These are phyloP conservation scores for Pseudoscleropodium purum DNA, from an alignment of 225 moss, liverwort and hornwort genomes.

Conservation along the genomic window DNA sequence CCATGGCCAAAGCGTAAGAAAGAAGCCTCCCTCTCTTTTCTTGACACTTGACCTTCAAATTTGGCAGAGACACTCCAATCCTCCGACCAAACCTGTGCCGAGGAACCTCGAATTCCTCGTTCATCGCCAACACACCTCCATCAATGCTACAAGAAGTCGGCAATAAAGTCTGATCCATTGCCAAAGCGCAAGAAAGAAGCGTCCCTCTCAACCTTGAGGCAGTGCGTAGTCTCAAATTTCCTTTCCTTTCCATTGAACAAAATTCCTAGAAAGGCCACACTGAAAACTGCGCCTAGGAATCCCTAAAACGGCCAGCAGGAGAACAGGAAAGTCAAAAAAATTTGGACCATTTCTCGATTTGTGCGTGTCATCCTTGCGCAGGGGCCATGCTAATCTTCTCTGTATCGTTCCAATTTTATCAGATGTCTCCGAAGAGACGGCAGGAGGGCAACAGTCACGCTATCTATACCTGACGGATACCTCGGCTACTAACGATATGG, in stretches of 20 bases:
- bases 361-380: slow-evolving; percentile 33
- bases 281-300: background rate
- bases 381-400: slow-evolving; percentile 66
- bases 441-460: fast-evolving
- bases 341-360: slow-evolving; percentile 84
- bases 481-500: background rate
- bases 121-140: background rate
- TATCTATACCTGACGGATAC: fast-evolving
- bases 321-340: background rate
- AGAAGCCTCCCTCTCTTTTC: background rate
- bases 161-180: no score
- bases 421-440: background rate
- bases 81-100: background rate
- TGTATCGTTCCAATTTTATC: slow-evolving; percentile 5
- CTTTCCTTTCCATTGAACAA: background rate
- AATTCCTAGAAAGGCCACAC: background rate
- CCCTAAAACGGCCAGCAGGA: no score
- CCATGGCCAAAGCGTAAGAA: background rate
- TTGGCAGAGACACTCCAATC: background rate
- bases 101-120: background rate
- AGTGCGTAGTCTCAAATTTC: background rate
- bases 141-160: background rate
- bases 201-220: background rate
- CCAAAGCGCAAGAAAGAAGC: no score
- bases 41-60: background rate